These are phyloP conservation scores for Elsinoe arachidis DNA, from an alignment of 2,329 filamentous ascomycete genomes.

Conservation along the genomic window DNA sequence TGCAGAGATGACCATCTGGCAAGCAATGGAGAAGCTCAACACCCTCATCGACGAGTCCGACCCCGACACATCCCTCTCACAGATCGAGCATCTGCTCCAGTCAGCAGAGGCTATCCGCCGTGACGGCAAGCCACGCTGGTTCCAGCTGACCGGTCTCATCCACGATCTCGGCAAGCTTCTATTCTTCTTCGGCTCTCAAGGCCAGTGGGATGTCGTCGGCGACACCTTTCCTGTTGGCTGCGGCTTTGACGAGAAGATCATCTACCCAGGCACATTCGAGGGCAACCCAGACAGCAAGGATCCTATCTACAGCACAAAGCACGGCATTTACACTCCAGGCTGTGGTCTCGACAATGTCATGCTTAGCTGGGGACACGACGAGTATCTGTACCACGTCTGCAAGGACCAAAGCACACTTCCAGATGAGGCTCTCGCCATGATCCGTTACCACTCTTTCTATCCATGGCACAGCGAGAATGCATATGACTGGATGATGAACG, in stretches of 20 bases:
- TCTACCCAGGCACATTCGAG: constrained; percentile 70
- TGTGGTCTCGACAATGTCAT: constrained; percentile 83
- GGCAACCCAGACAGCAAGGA: constrained; percentile 67
- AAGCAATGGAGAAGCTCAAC: constrained; percentile 88
- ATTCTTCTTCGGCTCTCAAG: constrained; percentile 72
- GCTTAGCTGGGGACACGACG: constrained; percentile 84
- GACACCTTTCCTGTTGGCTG: constrained; percentile 76
- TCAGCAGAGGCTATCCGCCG: constrained; percentile 81
- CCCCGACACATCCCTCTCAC: constrained; percentile 76
- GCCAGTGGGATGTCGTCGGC: constrained; percentile 90
- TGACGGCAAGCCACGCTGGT: constrained; percentile 75
- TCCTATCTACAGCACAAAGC: constrained; percentile 63
- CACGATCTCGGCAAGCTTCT: constrained; percentile 75
- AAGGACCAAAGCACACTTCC: constrained; percentile 75
- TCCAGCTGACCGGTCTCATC: constrained; percentile 69
- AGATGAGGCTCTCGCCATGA: constrained; percentile 79
- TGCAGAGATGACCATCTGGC: constrained; percentile 76
- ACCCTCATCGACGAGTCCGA: constrained; percentile 85
- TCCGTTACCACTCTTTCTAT: constrained; percentile 88
- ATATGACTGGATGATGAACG: constrained; percentile 74
- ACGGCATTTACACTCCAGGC: constrained; percentile 70
- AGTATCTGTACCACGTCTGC: constrained; percentile 79
- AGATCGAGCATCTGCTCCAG: constrained; percentile 85
- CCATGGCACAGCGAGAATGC: constrained; percentile 79
- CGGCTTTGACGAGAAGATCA: constrained; percentile 64